phyloP scores from a whole-genome alignment of 73 alveolate species.

The Uronychia binucleata region DNA sequence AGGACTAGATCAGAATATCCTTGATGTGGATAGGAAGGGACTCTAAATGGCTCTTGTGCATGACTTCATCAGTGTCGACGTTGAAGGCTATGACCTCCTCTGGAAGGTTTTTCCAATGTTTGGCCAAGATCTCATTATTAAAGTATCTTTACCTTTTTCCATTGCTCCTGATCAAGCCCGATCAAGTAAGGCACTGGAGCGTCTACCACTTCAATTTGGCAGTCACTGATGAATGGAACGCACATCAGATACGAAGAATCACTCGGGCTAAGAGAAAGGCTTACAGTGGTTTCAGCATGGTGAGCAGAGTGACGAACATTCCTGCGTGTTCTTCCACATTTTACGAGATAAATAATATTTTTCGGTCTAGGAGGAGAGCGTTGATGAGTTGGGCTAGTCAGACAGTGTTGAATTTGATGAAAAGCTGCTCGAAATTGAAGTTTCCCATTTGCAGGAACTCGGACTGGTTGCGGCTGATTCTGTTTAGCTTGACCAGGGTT shows the following conservation, averaged over 20 bases:
- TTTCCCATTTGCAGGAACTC: neutral
- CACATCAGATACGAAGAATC: neutral
- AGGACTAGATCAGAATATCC: neutral
- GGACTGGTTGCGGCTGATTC: neutral
- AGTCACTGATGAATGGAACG: neutral
- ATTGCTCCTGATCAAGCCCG: neutral
- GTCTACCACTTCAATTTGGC: neutral
- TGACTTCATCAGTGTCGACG: neutral
- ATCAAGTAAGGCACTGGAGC: neutral
- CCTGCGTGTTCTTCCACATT: neutral
- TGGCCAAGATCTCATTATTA: neutral
- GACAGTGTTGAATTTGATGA: neutral
- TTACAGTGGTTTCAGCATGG: neutral
- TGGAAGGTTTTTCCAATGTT: neutral
- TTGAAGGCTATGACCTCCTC: neutral
- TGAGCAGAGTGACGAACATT: neutral
- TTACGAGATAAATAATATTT: neutral
- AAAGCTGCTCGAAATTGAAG: neutral
- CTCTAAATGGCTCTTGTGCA: neutral
- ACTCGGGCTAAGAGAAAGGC: neutral
- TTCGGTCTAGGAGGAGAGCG: neutral
- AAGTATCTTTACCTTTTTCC: neutral
- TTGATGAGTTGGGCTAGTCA: neutral
- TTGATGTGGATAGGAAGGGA: neutral
- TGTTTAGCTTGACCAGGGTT: neutral